phyloP scores from a whole-genome alignment of 2,329 filamentous ascomycete species.

The Hypomyces perniciosus region DNA sequence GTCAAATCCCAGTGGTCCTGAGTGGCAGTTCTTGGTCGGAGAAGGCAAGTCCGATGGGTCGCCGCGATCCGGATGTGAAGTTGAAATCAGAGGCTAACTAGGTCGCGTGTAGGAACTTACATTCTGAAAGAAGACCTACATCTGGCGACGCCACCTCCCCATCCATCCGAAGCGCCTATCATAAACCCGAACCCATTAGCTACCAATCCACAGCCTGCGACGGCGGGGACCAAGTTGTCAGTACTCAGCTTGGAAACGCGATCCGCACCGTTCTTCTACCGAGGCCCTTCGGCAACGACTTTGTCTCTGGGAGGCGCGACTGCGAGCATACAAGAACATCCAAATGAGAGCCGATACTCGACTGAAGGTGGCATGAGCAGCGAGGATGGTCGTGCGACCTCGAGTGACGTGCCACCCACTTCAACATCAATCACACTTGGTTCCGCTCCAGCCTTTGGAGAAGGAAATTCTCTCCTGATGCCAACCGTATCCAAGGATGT shows the following conservation, averaged over 20 bases:
- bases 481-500: constrained; percentile 61
- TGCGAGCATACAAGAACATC: constrained; percentile 54
- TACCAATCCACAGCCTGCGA: constrained; percentile 77
- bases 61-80: background rate
- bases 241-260: constrained; percentile 65
- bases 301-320: constrained; percentile 38
- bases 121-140: constrained; percentile 84
- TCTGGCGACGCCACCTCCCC: constrained; percentile 87
- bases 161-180: constrained; percentile 86
- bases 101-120: constrained; percentile 65
- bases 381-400: constrained; percentile 49
- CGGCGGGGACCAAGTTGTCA: constrained; percentile 76
- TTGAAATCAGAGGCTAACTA: constrained; percentile 9
- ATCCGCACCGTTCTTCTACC: constrained; percentile 50
- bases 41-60: constrained; percentile 57
- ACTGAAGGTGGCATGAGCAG: constrained; percentile 54
- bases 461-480: constrained; percentile 71
- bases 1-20: constrained; percentile 70
- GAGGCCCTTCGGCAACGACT: constrained; percentile 45
- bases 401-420: constrained; percentile 43
- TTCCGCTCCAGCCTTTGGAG: constrained; percentile 68
- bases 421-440: constrained; percentile 34
- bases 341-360: constrained; percentile 54
- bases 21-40: constrained; percentile 86
- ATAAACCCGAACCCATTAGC: constrained; percentile 86